A percentile compares a stretch with the other conserved stretches of the same genome.
Conservation (phyloP, 768 basidiomycete genomes). For the Exidia glandulosa region DNA sequence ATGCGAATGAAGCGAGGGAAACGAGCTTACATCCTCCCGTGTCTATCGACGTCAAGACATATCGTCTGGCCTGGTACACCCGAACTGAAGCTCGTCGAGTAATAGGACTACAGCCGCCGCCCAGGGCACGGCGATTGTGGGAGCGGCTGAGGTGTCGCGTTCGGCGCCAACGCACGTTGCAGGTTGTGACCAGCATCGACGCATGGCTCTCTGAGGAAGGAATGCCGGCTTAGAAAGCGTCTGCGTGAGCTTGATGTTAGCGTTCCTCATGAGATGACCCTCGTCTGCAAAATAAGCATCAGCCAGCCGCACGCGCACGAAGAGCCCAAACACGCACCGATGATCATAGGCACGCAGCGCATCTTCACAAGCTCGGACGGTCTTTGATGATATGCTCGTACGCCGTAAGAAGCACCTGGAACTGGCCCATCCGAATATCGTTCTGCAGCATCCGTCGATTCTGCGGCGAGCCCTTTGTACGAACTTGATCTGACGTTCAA, state of each 20-base stretch:
- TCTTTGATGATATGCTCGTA: constrained; percentile 99
- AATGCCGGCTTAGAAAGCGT: too few relatives aligned
- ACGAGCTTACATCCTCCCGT: too few relatives aligned
- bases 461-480: constrained; percentile 85
- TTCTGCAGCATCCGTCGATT: constrained; percentile 69
- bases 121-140: too few relatives aligned
- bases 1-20: too few relatives aligned
- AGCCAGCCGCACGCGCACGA: not conserved
- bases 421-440: constrained; percentile 68
- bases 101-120: too few relatives aligned
- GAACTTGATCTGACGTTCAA: constrained; percentile 67
- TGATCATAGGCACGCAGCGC: constrained; percentile 97
- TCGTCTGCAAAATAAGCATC: constrained; percentile 46
- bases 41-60: too few relatives aligned
- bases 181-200: too few relatives aligned
- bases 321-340: constrained; percentile 38
- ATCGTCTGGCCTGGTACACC: too few relatives aligned
- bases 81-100: too few relatives aligned
- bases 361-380: constrained; percentile 80
- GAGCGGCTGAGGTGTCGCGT: too few relatives aligned
- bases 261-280: constrained; percentile 98
- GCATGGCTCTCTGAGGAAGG: too few relatives aligned
- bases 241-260: constrained; percentile 75
- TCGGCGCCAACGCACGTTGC: too few relatives aligned
- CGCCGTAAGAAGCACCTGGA: constrained; percentile 88